phyloP scores from a whole-genome alignment of 441 rosid genomes.

The Erysimum cheiri region DNA sequence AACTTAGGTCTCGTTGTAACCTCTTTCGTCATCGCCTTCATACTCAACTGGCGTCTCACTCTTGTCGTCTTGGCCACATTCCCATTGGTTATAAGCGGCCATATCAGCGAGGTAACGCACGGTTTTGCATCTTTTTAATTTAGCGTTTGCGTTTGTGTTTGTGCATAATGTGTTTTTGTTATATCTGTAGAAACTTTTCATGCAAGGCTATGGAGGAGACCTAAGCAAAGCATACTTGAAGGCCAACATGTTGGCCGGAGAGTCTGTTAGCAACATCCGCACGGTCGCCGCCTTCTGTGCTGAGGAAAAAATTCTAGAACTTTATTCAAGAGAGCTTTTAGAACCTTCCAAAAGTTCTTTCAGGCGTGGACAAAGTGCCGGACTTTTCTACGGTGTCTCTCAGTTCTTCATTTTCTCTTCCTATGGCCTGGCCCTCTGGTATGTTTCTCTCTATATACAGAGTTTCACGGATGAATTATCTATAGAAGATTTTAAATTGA shows the following conservation, averaged over 20 bases:
- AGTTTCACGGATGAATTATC: neutral
- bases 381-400: conserved; percentile 82
- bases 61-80: conserved; percentile 82
- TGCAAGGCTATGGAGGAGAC: conserved; percentile 97
- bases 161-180: neutral
- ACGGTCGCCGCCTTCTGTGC: conserved; percentile 93
- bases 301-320: conserved; percentile 81
- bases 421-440: conserved; percentile 95
- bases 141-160: neutral
- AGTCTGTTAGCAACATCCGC: conserved; percentile 89
- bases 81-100: conserved; percentile 88
- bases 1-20: conserved; percentile 75
- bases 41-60: conserved; percentile 91
- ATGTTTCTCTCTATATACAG: conserved; percentile 25
- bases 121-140: neutral
- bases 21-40: conserved; percentile 77
- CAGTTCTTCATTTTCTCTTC: conserved; percentile 97
- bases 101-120: conserved; percentile 83
- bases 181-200: conserved; percentile 76
- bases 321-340: conserved; percentile 70
- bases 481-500: neutral
- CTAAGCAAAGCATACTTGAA: conserved; percentile 90
- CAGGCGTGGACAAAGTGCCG: conserved; percentile 88
- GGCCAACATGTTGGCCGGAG: conserved; percentile 97
- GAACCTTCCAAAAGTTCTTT: conserved; percentile 81